phyloP scores from a whole-genome alignment of 345 rosid genomes.

The Brassica juncea region DNA sequence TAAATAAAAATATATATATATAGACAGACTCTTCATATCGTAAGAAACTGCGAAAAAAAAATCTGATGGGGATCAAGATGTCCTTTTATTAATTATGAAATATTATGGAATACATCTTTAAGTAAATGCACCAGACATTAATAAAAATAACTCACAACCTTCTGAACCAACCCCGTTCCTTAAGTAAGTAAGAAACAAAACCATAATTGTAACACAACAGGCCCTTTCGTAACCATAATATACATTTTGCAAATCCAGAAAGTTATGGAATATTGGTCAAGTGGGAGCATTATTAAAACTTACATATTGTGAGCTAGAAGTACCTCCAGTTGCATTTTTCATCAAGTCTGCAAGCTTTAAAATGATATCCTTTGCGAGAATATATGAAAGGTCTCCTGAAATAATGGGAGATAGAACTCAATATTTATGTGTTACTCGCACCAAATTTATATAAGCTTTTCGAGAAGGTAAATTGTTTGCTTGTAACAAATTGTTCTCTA shows the following conservation, averaged over 20 bases:
- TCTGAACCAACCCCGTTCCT: slow-evolving; percentile 9
- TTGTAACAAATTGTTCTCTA: slow-evolving; percentile 5
- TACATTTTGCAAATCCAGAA: slow-evolving; percentile 2
- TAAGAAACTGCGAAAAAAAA: neutral
- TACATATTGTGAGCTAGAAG: slow-evolving; percentile 51
- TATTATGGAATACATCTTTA: neutral
- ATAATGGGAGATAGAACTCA: slow-evolving; percentile 19
- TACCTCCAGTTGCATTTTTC: slow-evolving; percentile 44
- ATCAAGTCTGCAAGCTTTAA: slow-evolving; percentile 69
- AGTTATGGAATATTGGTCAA: neutral
- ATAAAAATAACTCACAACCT: neutral
- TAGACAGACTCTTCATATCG: neutral
- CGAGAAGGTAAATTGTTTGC: neutral
- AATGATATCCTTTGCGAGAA: slow-evolving; percentile 57
- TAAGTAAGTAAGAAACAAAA: slow-evolving; percentile 4
- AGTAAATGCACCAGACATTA: slow-evolving; percentile 6
- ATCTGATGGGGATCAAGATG: neutral
- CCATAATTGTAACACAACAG: neutral
- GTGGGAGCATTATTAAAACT: slow-evolving; percentile 34
- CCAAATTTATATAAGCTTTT: neutral
- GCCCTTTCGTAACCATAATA: neutral
- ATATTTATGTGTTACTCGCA: slow-evolving; percentile 1
- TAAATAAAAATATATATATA: slow-evolving; percentile 16
- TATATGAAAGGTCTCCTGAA: slow-evolving; percentile 63
- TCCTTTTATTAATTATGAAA: neutral